A percentile compares a stretch with the other conserved stretches of the same genome.
Evolutionary conservation across 441 rosid genomes (phyloP).

Genomic region (Populus tomentosa): DNA sequence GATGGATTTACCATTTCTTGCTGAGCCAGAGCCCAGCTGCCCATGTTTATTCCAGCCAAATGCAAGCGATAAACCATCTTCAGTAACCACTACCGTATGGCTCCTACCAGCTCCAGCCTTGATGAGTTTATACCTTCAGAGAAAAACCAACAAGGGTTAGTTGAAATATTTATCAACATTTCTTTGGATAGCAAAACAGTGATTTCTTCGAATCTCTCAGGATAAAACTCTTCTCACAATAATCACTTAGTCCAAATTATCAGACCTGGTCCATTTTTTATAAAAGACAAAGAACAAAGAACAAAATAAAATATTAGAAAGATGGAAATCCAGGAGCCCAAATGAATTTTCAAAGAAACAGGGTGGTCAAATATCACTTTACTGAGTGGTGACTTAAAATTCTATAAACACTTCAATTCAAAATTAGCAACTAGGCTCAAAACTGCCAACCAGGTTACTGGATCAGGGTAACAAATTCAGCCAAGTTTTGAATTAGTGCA

Average conservation of each 20-base stretch:
- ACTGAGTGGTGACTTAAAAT: not conserved
- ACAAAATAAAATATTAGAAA: not conserved
- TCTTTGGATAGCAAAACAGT: not conserved
- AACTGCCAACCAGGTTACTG: not conserved
- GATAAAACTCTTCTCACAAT: not conserved
- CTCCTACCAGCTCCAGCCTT: constrained; percentile 75
- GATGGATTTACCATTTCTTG: constrained; percentile 55
- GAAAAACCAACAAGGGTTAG: not conserved
- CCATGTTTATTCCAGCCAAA: constrained; percentile 99
- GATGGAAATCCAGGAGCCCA: not conserved
- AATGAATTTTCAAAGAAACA: not conserved
- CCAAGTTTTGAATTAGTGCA: not conserved
- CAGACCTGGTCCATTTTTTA: not conserved
- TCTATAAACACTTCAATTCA: not conserved
- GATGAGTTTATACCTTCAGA: constrained; percentile 65
- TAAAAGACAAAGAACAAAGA: not conserved
- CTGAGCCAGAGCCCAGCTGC: constrained; percentile 82
- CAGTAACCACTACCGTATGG: constrained; percentile 82
- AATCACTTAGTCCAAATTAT: not conserved
- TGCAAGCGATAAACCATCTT: constrained; percentile 71
- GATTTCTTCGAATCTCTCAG: too few relatives aligned
- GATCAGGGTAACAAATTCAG: not conserved
- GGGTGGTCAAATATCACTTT: not conserved
- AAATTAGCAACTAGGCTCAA: not conserved
- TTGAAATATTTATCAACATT: not conserved